Conservation (phyloP, 495 filamentous ascomycete genomes). For the Daldinia bambusicola region DNA sequence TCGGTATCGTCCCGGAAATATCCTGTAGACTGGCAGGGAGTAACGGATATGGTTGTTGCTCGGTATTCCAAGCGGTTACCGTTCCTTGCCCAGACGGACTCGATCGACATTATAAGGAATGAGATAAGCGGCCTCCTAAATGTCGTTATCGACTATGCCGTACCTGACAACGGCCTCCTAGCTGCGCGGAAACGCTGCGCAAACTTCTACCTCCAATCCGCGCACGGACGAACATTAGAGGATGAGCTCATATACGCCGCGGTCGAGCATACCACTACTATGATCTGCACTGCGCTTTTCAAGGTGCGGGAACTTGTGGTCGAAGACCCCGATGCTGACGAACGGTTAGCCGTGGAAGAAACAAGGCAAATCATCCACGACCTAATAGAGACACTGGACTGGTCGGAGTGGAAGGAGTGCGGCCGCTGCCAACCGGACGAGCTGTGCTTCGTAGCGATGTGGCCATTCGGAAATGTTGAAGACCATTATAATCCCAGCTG, state of each 20-base stretch:
- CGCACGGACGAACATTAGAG: constrained; percentile 48
- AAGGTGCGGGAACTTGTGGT: constrained; percentile 47
- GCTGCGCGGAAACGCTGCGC: constrained; percentile 61
- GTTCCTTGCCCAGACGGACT: constrained; percentile 55
- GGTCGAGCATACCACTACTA: constrained; percentile 57
- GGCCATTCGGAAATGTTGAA: constrained; percentile 66
- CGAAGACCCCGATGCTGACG: constrained; percentile 28
- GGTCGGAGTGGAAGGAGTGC: constrained; percentile 72
- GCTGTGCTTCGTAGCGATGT: constrained; percentile 74
- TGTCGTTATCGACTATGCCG: constrained; percentile 59
- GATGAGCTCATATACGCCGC: constrained; percentile 55
- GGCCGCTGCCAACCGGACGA: constrained; percentile 64
- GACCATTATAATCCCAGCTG: constrained; percentile 66
- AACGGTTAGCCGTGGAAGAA: constrained; percentile 2
- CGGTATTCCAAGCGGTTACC: constrained; percentile 66
- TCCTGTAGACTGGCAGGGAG: constrained; percentile 68
- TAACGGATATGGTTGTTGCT: constrained; percentile 68
- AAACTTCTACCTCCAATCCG: constrained; percentile 54
- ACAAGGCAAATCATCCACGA: constrained; percentile 44
- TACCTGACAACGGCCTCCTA: constrained; percentile 49
- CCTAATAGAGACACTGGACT: constrained; percentile 64
- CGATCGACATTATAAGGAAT: constrained; percentile 49
- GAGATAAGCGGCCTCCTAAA: constrained; percentile 60
- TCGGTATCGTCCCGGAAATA: constrained; percentile 7
- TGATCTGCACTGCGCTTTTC: constrained; percentile 64